phyloP scores from a whole-genome alignment of 306 rosid species.

The Alnus rubra region DNA sequence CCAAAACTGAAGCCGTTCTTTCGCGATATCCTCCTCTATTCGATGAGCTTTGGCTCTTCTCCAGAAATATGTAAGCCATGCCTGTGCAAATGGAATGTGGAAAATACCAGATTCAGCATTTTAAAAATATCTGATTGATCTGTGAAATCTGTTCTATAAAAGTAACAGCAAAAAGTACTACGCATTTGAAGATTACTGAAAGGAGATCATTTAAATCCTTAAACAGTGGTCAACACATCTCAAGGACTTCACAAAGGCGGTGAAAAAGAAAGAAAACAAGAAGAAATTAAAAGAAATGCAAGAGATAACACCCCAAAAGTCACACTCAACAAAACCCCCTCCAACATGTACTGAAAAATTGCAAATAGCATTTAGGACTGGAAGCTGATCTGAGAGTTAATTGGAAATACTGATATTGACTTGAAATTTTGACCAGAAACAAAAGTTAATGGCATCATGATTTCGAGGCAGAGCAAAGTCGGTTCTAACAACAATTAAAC shows the following conservation, averaged over 20 bases:
- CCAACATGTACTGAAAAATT: background rate
- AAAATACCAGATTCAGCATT: conserved; percentile 2
- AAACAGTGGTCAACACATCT: background rate
- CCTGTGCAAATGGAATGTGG: conserved; percentile 43
- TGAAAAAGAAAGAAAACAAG: background rate
- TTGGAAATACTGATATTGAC: background rate
- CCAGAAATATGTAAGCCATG: conserved; percentile 99
- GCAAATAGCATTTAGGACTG: background rate
- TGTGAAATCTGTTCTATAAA: background rate
- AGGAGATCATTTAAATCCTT: background rate
- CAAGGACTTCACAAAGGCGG: background rate
- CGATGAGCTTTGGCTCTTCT: conserved; percentile 90
- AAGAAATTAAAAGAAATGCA: background rate
- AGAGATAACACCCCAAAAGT: background rate
- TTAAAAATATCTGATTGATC: background rate
- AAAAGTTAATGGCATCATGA: background rate
- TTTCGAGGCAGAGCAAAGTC: background rate
- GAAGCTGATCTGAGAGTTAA: background rate
- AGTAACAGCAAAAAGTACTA: background rate
- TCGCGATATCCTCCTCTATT: conserved; percentile 76
- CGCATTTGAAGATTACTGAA: background rate
- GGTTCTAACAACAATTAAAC: background rate
- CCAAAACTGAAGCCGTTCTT: conserved; percentile 94
- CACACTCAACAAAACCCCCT: background rate
- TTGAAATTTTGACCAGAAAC: background rate